These are phyloP conservation scores for Globisporangium radiosum DNA, from an alignment of 352 stramenopile species.

Conservation along the genomic window DNA sequence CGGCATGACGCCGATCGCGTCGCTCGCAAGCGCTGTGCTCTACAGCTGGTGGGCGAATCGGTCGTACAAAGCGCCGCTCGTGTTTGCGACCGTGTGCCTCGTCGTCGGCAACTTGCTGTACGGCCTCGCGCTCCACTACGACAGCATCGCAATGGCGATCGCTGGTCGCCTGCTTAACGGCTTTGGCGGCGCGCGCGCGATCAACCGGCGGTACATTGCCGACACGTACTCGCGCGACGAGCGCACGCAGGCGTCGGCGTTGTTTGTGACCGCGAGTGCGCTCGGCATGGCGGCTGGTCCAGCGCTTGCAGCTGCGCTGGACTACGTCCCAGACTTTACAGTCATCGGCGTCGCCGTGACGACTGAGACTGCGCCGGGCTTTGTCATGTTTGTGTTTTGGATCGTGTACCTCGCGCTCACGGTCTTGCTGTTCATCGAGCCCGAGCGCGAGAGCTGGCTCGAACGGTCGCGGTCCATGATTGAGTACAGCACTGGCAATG, in stretches of 20 bases:
- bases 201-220: slow-evolving; percentile 89
- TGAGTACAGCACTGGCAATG: slow-evolving; percentile 10
- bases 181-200: slow-evolving; percentile 87
- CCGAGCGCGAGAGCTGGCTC: slow-evolving; percentile 46
- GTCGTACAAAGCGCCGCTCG: slow-evolving; percentile 83
- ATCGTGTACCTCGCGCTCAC: slow-evolving; percentile 47
- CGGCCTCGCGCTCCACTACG: slow-evolving; percentile 64
- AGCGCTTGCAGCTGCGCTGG: slow-evolving; percentile 51
- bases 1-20: slow-evolving; percentile 95
- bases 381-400: slow-evolving; percentile 86
- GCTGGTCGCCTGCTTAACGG: slow-evolving; percentile 89
- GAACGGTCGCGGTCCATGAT: slow-evolving; percentile 35
- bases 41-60: slow-evolving; percentile 94
- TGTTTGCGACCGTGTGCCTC: slow-evolving; percentile 77
- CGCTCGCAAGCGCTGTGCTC: slow-evolving; percentile 89
- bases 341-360: slow-evolving; percentile 62
- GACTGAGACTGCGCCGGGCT: slow-evolving; percentile 86
- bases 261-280: slow-evolving; percentile 91
- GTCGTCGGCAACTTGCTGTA: slow-evolving; percentile 88
- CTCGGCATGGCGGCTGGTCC: slow-evolving; percentile 90
- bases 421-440: slow-evolving; percentile 60
- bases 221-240: slow-evolving; percentile 87
- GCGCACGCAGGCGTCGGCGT: slow-evolving; percentile 86
- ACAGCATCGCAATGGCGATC: slow-evolving; percentile 86
- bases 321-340: slow-evolving; percentile 69